phyloP scores from a whole-genome alignment of 2,329 filamentous ascomycete genomes.

The Neurospora sp. region DNA sequence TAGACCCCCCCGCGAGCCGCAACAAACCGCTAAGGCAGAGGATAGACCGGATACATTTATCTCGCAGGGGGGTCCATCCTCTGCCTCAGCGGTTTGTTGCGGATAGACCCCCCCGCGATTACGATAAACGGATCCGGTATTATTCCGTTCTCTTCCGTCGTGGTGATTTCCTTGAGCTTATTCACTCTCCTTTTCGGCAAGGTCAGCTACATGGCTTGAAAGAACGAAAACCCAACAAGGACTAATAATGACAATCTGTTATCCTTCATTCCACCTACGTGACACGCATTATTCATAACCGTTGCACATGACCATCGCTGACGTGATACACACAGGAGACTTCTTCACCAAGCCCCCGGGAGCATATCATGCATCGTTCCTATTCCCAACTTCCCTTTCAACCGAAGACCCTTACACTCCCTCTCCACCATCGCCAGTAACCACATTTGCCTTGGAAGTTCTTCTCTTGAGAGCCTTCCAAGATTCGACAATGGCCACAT shows the following conservation, averaged over 20 bases:
- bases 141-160: too few species aligned
- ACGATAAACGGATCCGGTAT: too few species aligned
- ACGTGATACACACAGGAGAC: background rate
- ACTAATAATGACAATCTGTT: background rate
- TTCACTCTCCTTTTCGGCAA: too few species aligned
- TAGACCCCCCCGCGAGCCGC: too few species aligned
- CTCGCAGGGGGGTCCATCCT: too few species aligned
- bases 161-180: too few species aligned
- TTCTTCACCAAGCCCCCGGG: background rate
- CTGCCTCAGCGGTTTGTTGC: too few species aligned
- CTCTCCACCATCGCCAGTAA: background rate
- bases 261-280: background rate
- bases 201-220: background rate
- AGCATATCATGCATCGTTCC: background rate
- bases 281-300: background rate
- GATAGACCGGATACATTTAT: too few species aligned
- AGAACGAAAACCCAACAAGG: background rate
- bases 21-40: too few species aligned
- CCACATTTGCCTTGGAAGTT: constrained; percentile 2
- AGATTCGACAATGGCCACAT: constrained; percentile 52
- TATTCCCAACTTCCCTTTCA: background rate
- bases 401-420: background rate
- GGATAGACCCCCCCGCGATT: too few species aligned
- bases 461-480: constrained; percentile 58
- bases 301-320: background rate